A percentile compares a stretch with the other conserved stretches of the same genome.
These are phyloP conservation scores for Hamamelis virginiana DNA, from an alignment of 164 flowering plant species.

Conservation along the genomic window DNA sequence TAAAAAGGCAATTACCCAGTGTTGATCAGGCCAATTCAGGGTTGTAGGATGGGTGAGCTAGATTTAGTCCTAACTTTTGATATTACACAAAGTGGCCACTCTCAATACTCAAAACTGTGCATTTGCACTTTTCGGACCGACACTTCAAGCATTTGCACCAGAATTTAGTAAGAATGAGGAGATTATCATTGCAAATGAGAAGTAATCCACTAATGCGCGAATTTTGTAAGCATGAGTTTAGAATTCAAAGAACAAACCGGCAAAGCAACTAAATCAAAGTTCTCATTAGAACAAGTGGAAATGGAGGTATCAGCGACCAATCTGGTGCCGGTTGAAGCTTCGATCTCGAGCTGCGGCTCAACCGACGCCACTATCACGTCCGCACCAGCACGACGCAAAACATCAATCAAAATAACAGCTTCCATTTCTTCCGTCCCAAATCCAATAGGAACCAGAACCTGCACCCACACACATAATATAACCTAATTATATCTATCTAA, in stretches of 20 bases:
- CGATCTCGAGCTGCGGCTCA: constrained; percentile 70
- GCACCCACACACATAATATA: constrained; percentile 6
- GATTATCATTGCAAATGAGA: no score
- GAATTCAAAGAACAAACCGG: constrained; percentile 53
- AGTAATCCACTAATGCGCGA: no score
- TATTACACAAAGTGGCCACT: no score
- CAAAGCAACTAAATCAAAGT: constrained; percentile 77
- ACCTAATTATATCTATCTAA: background rate
- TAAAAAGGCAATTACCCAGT: no score
- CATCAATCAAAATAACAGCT: constrained; percentile 71
- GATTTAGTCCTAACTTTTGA: no score
- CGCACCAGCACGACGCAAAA: constrained; percentile 86
- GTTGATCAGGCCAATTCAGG: no score
- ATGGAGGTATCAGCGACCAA: constrained; percentile 76
- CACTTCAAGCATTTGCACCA: no score
- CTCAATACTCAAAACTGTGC: no score
- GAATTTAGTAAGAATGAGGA: no score
- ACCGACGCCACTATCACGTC: constrained; percentile 82
- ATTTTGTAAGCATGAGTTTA: constrained; percentile 4
- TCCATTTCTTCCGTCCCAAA: constrained; percentile 92
- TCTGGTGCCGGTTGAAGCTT: constrained; percentile 64
- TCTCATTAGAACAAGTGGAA: constrained; percentile 47
- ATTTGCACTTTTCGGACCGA: no score
- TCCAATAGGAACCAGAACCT: constrained; percentile 91
- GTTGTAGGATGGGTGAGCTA: no score